Base-by-base conservation (phyloP, 2,329 filamentous ascomycete species). In the Zymoseptoria passerinii region DNA sequence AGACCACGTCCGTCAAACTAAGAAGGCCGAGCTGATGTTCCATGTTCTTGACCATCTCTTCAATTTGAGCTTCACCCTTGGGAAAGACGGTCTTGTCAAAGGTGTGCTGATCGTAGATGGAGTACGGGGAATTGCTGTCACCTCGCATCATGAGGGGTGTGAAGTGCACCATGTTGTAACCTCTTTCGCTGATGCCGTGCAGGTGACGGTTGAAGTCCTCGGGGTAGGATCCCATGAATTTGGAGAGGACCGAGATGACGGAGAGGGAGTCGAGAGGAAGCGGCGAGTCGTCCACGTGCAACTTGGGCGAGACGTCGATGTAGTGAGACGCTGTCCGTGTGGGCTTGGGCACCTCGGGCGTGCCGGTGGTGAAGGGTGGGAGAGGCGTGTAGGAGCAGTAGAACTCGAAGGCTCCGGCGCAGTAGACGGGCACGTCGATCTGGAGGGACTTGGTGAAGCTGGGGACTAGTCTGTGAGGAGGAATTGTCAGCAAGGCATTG, bases 151-250 rank as follows among this genome's bases (percentile, higher is more conserved):
- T 94, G 65, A 99, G 79, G 8, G 94, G 94, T 1, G 94, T 96
- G 73, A 99, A 99, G 74, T 99, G 94, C 60, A 99, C 85, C 91
- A 97, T 96, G 76, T 99, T 99, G 80, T 99, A 99, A 51, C 92
- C 92, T 61, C 94, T 83, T 68, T 89, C 84, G 71, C 89, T 89
- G 72, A 99, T 96, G 28, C 94, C 92, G 58, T 83, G 81, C 58
- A 99, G 77, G 72, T 97, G 92, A 54, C 84, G 87, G 71, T 96
- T 85, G 92, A 92, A 99, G 68, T 96, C 89, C 16, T 80, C 80
- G 0, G 92, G 90, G 70, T 94, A 96, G 70, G 87, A 86, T 62
- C 94, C 94, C 90, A 99, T 95, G 76, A 96, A 96, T 76, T 99
- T 99, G 71, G 92, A 96, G 63, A 99, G 89, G 57, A 92, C 82